Conservation (phyloP, 768 basidiomycete genomes). For the Russula brevipes region DNA sequence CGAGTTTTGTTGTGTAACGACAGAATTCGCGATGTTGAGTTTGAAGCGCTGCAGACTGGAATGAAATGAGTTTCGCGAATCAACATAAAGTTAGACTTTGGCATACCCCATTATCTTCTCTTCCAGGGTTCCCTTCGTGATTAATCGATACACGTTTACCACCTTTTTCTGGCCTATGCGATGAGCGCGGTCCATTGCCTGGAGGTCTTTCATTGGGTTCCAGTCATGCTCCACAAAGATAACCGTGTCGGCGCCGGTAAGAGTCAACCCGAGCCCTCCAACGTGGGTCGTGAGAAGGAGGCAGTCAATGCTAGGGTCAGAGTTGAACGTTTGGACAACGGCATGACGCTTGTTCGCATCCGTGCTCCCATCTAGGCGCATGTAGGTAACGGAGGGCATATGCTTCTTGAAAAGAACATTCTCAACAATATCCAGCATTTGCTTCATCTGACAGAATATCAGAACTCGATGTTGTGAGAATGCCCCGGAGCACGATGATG, state of each 20-base stretch:
- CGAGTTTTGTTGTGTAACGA: conserved; percentile 96
- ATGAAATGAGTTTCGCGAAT: conserved; percentile 15
- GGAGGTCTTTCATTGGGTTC: conserved; percentile 99
- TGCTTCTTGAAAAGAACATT: conserved; percentile 82
- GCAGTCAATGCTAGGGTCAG: conserved; percentile 96
- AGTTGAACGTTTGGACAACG: conserved; percentile 96
- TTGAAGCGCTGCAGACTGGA: conserved; percentile 94
- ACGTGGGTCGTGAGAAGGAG: conserved; percentile 94
- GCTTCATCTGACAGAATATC: conserved; percentile 99
- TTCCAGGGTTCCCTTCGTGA: conserved; percentile 94
- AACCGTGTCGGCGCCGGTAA: conserved; percentile 98
- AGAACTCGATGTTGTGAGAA: conserved; percentile 97
- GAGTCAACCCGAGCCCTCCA: conserved; percentile 89
- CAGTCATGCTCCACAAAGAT: conserved; percentile 99
- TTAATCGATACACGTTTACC: conserved; percentile 95
- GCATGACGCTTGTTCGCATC: conserved; percentile 94
- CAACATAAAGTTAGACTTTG: conserved; percentile 1
- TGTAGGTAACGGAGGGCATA: conserved; percentile 97
- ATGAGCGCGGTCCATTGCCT: conserved; percentile 99
- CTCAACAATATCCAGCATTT: conserved; percentile 98
- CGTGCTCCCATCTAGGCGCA: conserved; percentile 93
- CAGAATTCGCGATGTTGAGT: conserved; percentile 92
- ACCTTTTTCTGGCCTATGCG: conserved; percentile 98
- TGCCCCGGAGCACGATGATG: conserved; percentile 37
- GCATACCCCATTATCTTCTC: conserved; percentile 99